Base-by-base conservation (phyloP, 441 rosid species). In the Pelargonium myrrhifolium region DNA sequence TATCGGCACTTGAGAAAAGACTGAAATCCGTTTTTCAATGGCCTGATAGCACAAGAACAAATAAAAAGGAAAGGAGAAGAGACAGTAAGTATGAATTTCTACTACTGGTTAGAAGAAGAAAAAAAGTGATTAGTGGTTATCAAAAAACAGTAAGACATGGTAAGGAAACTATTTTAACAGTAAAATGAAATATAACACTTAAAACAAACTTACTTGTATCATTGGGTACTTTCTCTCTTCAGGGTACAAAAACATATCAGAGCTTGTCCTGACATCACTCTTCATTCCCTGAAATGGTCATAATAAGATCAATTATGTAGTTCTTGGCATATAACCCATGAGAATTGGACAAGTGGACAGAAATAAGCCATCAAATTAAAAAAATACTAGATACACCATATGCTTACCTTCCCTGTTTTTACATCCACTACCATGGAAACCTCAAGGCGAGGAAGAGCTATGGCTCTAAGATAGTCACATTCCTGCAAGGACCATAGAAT, bases 211-310 rank as follows among this genome's bases (percentile, higher is more conserved):
- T 62, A 90, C 98, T 93, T 90, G 85, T 74, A 93, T 79, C 78
- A 90, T 82, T 21, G 93, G 90, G 81, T 84, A 84, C 71, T 75
- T 83, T 73, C 81, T 86, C 83, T 93, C 96, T 68, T 72, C 77
- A 18, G 70, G 79, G 43, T 69, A 83, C 77, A 93, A 70, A 83
- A 93, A 93, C 99, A 90, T 93, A 72, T 97, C 99, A 55, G 97
- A 89, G 80, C 99, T 93, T 55, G 98, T 93, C 77, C 97, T 87
- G 51, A 90, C 98, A 65, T 86, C 81, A 73, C 97, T 90, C 82
- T 86, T 88, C 59, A 90, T 81, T 71, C 99, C 99, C 97, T 90
- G 81, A 62, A 75, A 71, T 73, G 21, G 42, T 65, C 6, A 28
- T 21, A 60, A 12, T 39, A 21, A 45, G 62, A 63, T 71, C 53